These are phyloP conservation scores for Candida ovalis DNA, from an alignment of 805 yeast genomes.

Conservation along the genomic window DNA sequence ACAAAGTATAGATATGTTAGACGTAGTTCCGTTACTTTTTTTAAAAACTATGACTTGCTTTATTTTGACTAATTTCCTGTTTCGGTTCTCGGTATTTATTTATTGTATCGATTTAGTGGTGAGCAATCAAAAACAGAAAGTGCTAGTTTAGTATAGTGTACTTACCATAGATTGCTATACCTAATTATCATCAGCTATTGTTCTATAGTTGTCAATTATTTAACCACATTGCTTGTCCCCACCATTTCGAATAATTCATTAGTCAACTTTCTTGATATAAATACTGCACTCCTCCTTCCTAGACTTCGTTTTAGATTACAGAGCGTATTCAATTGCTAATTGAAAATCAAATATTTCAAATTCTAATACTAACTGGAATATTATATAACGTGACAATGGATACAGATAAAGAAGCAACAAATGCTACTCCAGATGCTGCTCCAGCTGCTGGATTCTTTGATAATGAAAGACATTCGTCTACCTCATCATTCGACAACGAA, in stretches of 20 bases:
- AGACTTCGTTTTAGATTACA: not conserved
- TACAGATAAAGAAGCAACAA: not conserved
- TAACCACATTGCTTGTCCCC: no score
- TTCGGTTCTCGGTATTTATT: not conserved
- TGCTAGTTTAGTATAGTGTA: not conserved
- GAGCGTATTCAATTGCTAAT: no score
- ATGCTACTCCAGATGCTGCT: not conserved
- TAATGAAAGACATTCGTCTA: constrained; percentile 5
- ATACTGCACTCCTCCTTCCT: not conserved
- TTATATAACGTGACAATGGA: no score
- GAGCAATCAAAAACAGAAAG: not conserved
- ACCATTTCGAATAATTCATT: no score
- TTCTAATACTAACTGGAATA: no score
- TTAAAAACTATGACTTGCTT: not conserved
- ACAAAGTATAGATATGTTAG: no score
- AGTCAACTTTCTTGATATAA: not conserved
- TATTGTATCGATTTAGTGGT: not conserved
- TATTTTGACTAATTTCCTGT: not conserved
- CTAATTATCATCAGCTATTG: no score
- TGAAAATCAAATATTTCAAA: no score
- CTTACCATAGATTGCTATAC: not conserved
- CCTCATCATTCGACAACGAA: constrained; percentile 9
- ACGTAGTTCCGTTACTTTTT: not conserved
- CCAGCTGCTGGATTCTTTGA: constrained; percentile 9
- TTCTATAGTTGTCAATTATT: no score